A percentile compares a stretch with the other conserved stretches of the same genome.
Evolutionary conservation across 768 basidiomycete species (phyloP).

Genomic region (Lyophyllum semitale): DNA sequence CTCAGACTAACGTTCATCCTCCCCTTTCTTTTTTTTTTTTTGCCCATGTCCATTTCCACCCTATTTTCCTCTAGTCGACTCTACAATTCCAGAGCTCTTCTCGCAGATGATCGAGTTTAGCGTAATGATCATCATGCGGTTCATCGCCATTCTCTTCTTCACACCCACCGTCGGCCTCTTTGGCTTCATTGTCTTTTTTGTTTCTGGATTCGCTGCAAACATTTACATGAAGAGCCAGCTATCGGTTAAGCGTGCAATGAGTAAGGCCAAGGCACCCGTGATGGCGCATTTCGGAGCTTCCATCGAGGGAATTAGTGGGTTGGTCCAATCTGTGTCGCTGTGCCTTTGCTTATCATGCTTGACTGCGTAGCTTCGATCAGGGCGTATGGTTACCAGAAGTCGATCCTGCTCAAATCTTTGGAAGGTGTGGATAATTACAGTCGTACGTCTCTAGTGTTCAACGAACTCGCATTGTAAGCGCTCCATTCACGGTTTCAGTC

Average conservation of each 20-base stretch:
- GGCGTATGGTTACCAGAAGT: slow-evolving; percentile 60
- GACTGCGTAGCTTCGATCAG: slow-evolving; percentile 48
- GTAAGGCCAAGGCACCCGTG: slow-evolving; percentile 35
- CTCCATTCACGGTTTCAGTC: not conserved
- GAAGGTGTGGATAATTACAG: slow-evolving; percentile 54
- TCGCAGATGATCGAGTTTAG: slow-evolving; percentile 12
- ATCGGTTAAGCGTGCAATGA: slow-evolving; percentile 48
- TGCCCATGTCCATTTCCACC: not conserved
- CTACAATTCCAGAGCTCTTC: slow-evolving; percentile 27
- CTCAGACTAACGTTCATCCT: not conserved
- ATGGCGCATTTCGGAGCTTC: slow-evolving; percentile 48
- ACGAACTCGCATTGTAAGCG: slow-evolving; percentile 34
- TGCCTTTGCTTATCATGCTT: not conserved
- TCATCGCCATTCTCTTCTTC: slow-evolving; percentile 14
- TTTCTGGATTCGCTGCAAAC: slow-evolving; percentile 43
- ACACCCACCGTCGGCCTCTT: slow-evolving; percentile 12
- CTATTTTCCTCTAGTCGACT: slow-evolving; percentile 48
- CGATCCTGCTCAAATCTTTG: slow-evolving; percentile 43
- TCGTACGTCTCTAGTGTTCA: slow-evolving; percentile 44
- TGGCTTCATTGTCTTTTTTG: slow-evolving; percentile 12
- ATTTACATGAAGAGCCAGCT: slow-evolving; percentile 47
- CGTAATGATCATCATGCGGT: slow-evolving; percentile 12
- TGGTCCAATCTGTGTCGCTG: not conserved
- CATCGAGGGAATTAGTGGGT: slow-evolving; percentile 53
- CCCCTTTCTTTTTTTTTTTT: not conserved